These are phyloP conservation scores for Didymella segeticola DNA, from an alignment of 2,329 filamentous ascomycete genomes.

Conservation along the genomic window DNA sequence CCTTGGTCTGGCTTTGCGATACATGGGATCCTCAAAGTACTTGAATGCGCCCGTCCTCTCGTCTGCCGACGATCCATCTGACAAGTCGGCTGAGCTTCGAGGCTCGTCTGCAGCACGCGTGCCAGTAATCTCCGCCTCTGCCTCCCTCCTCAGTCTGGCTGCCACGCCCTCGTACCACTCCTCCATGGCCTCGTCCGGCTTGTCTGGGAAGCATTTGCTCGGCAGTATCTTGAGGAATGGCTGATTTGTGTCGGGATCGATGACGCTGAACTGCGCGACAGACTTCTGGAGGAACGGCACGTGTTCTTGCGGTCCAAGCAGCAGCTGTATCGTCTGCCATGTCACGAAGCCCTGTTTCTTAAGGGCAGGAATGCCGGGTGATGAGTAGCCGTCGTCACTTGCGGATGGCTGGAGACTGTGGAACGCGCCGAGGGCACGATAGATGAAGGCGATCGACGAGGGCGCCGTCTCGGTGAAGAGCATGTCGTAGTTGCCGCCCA, in stretches of 20 bases:
- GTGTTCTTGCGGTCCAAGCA: constrained; percentile 88
- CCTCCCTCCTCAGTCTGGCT: constrained; percentile 71
- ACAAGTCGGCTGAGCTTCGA: constrained; percentile 42
- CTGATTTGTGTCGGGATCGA: constrained; percentile 69
- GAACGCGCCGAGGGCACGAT: constrained; percentile 87
- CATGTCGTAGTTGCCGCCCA: constrained; percentile 56
- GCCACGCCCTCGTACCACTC: constrained; percentile 84
- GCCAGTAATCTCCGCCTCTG: constrained; percentile 46
- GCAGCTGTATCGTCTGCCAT: constrained; percentile 91
- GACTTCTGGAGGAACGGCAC: constrained; percentile 82
- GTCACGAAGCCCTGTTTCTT: constrained; percentile 85
- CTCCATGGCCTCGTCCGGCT: constrained; percentile 80
- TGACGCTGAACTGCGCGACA: constrained; percentile 77
- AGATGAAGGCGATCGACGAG: constrained; percentile 85
- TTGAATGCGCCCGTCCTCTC: constrained; percentile 53
- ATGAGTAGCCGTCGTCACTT: constrained; percentile 70
- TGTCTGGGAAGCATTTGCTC: constrained; percentile 72
- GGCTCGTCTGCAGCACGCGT: constrained; percentile 34
- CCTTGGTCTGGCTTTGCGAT: constrained; percentile 53
- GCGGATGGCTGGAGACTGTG: constrained; percentile 79
- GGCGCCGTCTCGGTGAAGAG: constrained; percentile 80
- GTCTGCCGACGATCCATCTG: constrained; percentile 48
- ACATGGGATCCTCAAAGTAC: constrained; percentile 59
- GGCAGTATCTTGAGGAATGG: constrained; percentile 68
- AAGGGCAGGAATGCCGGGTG: constrained; percentile 81